A percentile compares a stretch with the other conserved stretches of the same genome.
Evolutionary conservation across 1,284 basidiomycete species (phyloP).

Genomic region (Tylopilus sp.): DNA sequence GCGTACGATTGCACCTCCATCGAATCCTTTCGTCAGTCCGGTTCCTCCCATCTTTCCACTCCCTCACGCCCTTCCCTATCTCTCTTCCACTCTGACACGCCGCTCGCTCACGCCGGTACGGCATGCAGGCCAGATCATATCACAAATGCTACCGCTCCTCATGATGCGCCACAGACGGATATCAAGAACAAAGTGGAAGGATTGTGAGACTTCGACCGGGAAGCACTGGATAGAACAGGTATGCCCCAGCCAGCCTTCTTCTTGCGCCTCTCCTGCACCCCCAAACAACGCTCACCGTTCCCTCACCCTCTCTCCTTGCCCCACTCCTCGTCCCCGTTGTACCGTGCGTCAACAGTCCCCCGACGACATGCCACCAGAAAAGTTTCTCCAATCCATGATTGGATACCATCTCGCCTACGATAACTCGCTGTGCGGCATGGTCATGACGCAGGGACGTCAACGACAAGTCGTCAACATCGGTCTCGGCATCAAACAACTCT

Average conservation of each 20-base stretch:
- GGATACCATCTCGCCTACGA: slow-evolving; percentile 71
- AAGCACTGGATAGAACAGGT: slow-evolving; percentile 83
- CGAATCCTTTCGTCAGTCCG: slow-evolving; percentile 60
- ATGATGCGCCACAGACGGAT: slow-evolving; percentile 82
- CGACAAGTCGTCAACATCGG: slow-evolving; percentile 75
- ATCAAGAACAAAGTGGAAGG: slow-evolving; percentile 68
- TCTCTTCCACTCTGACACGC: neutral
- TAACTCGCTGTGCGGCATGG: slow-evolving; percentile 70
- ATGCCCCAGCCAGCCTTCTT: slow-evolving; percentile 20
- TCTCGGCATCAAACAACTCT: slow-evolving; percentile 64
- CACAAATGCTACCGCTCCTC: slow-evolving; percentile 69
- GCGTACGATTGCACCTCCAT: slow-evolving; percentile 50
- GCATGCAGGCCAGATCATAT: slow-evolving; percentile 58
- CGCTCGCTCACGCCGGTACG: neutral
- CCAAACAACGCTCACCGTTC: slow-evolving; percentile 1
- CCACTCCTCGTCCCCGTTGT: neutral
- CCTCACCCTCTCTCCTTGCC: neutral
- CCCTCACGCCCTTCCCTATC: neutral
- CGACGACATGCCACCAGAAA: slow-evolving; percentile 58
- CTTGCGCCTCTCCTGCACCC: neutral
- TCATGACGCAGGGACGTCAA: slow-evolving; percentile 73
- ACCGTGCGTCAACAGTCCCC: slow-evolving; percentile 17
- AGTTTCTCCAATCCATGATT: slow-evolving; percentile 66
- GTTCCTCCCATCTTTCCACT: neutral
- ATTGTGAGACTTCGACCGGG: slow-evolving; percentile 54